A percentile compares a stretch with the other conserved stretches of the same genome.
These are phyloP conservation scores for Carpinus fangiana DNA, from an alignment of 306 rosid genomes.

Conservation along the genomic window DNA sequence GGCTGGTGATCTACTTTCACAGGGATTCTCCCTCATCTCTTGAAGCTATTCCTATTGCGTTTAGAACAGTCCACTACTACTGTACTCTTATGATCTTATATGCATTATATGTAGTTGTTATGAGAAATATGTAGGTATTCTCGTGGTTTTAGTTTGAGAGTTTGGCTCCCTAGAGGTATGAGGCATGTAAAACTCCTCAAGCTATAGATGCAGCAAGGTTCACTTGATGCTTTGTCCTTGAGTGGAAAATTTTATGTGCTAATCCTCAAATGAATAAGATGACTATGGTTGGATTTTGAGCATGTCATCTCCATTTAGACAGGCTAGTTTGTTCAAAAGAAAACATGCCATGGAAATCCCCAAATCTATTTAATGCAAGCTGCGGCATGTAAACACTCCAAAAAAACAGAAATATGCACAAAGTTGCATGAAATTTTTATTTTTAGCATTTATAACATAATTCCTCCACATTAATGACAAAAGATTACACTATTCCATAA, in stretches of 20 bases:
- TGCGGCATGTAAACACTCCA: not conserved
- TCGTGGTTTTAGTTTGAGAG: not conserved
- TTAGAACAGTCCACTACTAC: not conserved
- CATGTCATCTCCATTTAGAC: not conserved
- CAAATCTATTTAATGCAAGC: not conserved
- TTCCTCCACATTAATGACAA: not conserved
- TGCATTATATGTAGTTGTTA: not conserved
- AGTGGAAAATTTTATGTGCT: not conserved
- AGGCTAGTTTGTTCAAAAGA: not conserved
- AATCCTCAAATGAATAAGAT: constrained; percentile 7
- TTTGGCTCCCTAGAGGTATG: constrained; percentile 4
- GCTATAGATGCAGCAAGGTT: not conserved
- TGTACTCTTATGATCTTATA: constrained; percentile 1
- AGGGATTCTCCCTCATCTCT: constrained; percentile 49
- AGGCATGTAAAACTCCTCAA: constrained; percentile 3
- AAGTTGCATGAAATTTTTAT: not conserved
- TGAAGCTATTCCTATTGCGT: constrained; percentile 6
- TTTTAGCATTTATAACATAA: not conserved
- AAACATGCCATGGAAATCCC: not conserved
- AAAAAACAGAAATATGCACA: not conserved
- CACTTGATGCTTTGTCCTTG: not conserved
- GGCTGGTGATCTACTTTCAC: constrained; percentile 49
- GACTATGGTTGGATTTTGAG: not conserved
- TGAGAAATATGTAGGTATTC: not conserved
- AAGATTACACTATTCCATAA: constrained; percentile 10